phyloP scores from a whole-genome alignment of 768 basidiomycete species.

The Cubamyces sp. region DNA sequence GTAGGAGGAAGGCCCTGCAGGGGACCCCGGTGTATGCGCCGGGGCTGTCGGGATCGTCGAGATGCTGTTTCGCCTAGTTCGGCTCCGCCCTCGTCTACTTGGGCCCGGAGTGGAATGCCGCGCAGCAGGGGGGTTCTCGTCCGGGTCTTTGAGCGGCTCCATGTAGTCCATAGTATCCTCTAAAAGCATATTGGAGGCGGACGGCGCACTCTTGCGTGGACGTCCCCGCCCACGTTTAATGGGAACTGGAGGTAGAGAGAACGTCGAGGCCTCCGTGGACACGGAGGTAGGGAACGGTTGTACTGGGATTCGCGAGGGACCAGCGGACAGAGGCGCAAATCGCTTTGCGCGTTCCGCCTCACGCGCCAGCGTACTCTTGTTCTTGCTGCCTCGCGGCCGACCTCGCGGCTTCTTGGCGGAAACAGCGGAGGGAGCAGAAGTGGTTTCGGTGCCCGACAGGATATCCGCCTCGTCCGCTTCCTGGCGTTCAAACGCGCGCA shows the following conservation, averaged over 20 bases:
- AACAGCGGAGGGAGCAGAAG: background rate
- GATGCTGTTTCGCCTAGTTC: slow-evolving; percentile 12
- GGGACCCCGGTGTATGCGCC: background rate
- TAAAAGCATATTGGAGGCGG: background rate
- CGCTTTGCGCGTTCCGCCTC: background rate
- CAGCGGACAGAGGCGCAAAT: background rate
- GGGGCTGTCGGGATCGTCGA: background rate
- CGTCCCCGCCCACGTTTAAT: slow-evolving; percentile 15
- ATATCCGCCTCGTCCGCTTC: background rate
- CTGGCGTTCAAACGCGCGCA: slow-evolving; percentile 2
- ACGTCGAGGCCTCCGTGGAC: background rate
- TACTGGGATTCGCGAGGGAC: background rate
- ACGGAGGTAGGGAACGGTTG: background rate
- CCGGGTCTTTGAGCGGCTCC: slow-evolving; percentile 16
- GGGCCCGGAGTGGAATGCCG: background rate
- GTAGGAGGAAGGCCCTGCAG: background rate
- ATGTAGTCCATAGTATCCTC: slow-evolving; percentile 4
- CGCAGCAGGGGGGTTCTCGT: background rate
- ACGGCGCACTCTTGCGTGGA: slow-evolving; percentile 14
- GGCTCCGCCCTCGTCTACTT: background rate
- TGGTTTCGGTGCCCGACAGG: background rate
- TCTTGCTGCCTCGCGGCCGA: slow-evolving; percentile 20
- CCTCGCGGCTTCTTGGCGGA: slow-evolving; percentile 4
- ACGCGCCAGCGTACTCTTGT: slow-evolving; percentile 12
- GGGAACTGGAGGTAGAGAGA: slow-evolving; percentile 1